Conservation (phyloP, 169 alveolate genomes). For the Cryptosporidium sp. region DNA sequence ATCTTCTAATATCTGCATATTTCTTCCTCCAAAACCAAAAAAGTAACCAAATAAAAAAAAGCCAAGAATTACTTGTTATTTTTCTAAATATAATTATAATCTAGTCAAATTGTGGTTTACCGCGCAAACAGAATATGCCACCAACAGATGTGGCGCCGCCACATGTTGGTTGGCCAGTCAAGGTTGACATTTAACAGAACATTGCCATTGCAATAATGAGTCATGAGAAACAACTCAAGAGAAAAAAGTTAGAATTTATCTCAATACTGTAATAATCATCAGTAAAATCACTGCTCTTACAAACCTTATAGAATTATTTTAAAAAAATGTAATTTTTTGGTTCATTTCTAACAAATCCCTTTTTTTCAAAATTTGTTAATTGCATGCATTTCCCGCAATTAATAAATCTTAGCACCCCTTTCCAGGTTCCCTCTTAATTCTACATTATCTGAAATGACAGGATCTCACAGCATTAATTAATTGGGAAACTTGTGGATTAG, state of each 20-base stretch:
- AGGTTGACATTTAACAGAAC: not conserved
- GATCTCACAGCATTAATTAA: slow-evolving; percentile 46
- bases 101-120: not conserved
- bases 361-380: not conserved
- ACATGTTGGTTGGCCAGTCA: not conserved
- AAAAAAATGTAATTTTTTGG: not conserved
- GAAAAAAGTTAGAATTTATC: not conserved
- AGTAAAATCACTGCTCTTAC: not conserved
- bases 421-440: not conserved
- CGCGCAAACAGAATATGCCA: not conserved
- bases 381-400: not conserved
- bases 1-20: not conserved
- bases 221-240: no score
- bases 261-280: no score
- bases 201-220: no score
- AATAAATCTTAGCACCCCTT: not conserved
- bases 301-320: no score
- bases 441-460: not conserved
- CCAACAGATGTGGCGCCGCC: not conserved
- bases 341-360: not conserved
- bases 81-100: no score
- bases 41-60: no score
- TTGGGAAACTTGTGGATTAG: slow-evolving; percentile 33
- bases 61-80: no score
- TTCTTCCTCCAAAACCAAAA: not conserved